Evolutionary conservation across 192 early-diverging fungal genomes (phyloP).

Genomic region (Backusella morwellensis): DNA sequence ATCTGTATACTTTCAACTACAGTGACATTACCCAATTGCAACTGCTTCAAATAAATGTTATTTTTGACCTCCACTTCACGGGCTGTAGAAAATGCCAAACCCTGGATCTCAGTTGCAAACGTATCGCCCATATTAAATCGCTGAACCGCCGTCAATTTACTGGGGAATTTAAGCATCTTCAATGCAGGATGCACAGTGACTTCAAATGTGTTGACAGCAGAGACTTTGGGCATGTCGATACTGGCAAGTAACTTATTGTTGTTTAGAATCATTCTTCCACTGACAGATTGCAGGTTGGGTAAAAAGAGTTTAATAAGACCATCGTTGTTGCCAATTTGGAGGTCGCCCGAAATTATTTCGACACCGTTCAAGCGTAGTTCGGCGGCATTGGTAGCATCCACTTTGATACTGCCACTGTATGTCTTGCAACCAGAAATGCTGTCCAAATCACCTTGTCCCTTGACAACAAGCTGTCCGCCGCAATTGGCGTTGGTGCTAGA

Average conservation of each 20-base stretch:
- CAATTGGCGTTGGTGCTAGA: conserved; percentile 6
- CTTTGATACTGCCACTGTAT: conserved; percentile 25
- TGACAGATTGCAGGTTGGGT: conserved; percentile 23
- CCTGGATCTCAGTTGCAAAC: conserved; percentile 10
- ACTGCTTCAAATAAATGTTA: conserved; percentile 31
- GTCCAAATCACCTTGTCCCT: conserved; percentile 23
- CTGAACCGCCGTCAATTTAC: conserved; percentile 8
- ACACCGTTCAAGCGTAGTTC: conserved; percentile 15
- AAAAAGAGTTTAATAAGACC: background rate
- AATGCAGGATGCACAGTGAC: conserved; percentile 19
- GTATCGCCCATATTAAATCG: conserved; percentile 24
- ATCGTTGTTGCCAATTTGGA: conserved; percentile 18
- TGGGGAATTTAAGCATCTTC: conserved; percentile 18
- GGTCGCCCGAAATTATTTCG: conserved; percentile 4
- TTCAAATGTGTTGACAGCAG: conserved; percentile 11
- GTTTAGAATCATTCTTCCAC: conserved; percentile 6
- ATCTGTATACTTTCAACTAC: background rate
- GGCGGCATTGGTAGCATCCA: background rate
- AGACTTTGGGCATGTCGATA: conserved; percentile 11
- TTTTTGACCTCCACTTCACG: conserved; percentile 12
- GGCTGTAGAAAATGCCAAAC: conserved; percentile 12
- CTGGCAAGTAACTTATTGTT: conserved; percentile 20
- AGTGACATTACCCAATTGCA: conserved; percentile 12
- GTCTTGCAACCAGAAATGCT: conserved; percentile 18
- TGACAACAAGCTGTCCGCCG: conserved; percentile 13